Base-by-base conservation (phyloP, 495 filamentous ascomycete species). In the Pseudevernia furfuracea region DNA sequence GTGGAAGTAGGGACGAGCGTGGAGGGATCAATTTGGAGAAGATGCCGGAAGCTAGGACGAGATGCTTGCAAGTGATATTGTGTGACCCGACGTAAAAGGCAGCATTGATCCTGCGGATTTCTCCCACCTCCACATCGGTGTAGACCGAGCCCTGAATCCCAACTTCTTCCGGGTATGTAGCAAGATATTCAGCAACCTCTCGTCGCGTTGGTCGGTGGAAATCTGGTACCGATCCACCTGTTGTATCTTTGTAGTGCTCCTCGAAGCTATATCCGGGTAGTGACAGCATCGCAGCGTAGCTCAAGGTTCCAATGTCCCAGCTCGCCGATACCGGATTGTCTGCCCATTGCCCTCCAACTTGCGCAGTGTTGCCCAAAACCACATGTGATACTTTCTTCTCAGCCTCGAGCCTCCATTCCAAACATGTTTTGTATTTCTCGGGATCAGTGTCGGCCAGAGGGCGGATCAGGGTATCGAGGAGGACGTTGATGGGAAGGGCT, bases 221-320 rank as follows among this genome's bases (percentile, higher is more conserved):
- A 19, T 85, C 74, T 30, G 79, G 76, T 25, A 86, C 72, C 4
- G 74, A 69, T 38, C 78, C 72, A 8, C 77, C 77, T 14, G 78
- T 75, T 5, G 63, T 72, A 58, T 71, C 72, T 19, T 68, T 73
- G 63, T 82, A 78, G 64, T 87, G 81, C 14, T 84, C 78, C 3
- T 78, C 76, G 68, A 85, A 86, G 7, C 81, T 80, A 71, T 87
- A 87, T 0, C 81, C 86, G 0, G 86, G 86, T 17, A 89, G 70
- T 3, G 85, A 86, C 17, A 89, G 74, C 83, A 85, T 83, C 62
- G 84, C 83, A 7, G 85, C 83, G 74, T 89, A 88, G 71, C 86
- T 88, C 67, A 85, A 69, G 2, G 82, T 82, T 59, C 80, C 80
- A 58, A 84, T 82, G 60, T 84, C 80, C 76, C 81, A 83, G 66